These are phyloP conservation scores for Candida ficus DNA, from an alignment of 805 yeast genomes.

Conservation along the genomic window DNA sequence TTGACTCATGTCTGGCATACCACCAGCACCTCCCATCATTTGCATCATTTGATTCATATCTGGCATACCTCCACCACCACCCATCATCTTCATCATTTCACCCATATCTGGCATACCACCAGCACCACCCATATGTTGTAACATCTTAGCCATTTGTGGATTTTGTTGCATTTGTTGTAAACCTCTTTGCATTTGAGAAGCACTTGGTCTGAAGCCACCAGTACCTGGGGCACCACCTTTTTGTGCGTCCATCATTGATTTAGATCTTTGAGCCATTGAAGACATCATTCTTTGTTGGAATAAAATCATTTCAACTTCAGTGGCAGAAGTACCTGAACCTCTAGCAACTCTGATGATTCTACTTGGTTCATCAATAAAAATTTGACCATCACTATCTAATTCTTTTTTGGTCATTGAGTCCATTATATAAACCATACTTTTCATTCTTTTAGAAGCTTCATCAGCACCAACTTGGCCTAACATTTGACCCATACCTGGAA, in stretches of 20 bases:
- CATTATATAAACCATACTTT: constrained; percentile 84
- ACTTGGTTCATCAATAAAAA: constrained; percentile 54
- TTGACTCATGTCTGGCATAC: constrained; percentile 35
- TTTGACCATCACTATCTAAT: constrained; percentile 80
- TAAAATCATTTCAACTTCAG: constrained; percentile 89
- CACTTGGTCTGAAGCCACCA: constrained; percentile 28
- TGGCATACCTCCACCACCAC: constrained; percentile 63
- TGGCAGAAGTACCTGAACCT: constrained; percentile 89
- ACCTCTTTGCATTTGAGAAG: constrained; percentile 41
- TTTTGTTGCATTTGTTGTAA: constrained; percentile 63
- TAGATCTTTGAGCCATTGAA: constrained; percentile 74
- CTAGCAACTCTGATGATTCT: constrained; percentile 87
- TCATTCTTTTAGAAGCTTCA: constrained; percentile 79
- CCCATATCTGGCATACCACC: constrained; percentile 72
- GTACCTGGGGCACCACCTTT: constrained; percentile 50
- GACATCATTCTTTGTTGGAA: constrained; percentile 94
- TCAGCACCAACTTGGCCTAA: constrained; percentile 88
- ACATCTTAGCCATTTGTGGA: constrained; percentile 69
- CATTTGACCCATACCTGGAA: constrained; percentile 86
- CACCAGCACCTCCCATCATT: constrained; percentile 39
- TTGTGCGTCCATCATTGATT: constrained; percentile 42
- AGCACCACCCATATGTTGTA: constrained; percentile 56
- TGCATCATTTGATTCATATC: constrained; percentile 61
- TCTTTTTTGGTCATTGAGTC: constrained; percentile 95
- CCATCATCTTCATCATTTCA: constrained; percentile 56